These are phyloP conservation scores for Mrakia frigida DNA, from an alignment of 768 basidiomycete species.

Conservation along the genomic window DNA sequence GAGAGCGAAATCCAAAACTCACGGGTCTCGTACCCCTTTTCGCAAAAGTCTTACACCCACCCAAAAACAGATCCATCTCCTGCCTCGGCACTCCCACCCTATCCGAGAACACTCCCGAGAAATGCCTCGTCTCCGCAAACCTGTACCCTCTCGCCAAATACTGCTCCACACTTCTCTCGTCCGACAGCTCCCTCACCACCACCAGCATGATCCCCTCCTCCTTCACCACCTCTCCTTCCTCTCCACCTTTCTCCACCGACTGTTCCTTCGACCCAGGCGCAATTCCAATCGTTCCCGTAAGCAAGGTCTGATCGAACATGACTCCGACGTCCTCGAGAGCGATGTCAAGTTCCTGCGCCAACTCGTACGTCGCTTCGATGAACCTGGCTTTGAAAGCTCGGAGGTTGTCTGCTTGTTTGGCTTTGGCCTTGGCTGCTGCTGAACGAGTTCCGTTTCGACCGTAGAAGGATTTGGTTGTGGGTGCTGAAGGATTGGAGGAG, in stretches of 20 bases:
- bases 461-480: constrained; percentile 5
- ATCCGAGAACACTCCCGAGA: constrained; percentile 41
- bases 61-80: constrained; percentile 43
- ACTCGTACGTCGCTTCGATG: constrained; percentile 41
- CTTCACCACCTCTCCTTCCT: constrained; percentile 33
- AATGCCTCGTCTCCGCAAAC: constrained; percentile 43
- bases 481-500: background rate
- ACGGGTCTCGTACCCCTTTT: constrained; percentile 42
- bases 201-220: constrained; percentile 45
- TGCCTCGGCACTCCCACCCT: constrained; percentile 40
- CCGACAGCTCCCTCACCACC: constrained; percentile 42
- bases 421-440: constrained; percentile 27
- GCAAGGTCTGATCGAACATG: constrained; percentile 44
- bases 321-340: constrained; percentile 42
- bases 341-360: constrained; percentile 42
- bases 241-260: constrained; percentile 30
- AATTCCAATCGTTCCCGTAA: constrained; percentile 38
- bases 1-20: background rate
- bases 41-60: constrained; percentile 45
- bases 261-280: constrained; percentile 12
- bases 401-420: constrained; percentile 29
- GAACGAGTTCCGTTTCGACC: constrained; percentile 32
- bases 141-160: constrained; percentile 43
- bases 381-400: constrained; percentile 41
- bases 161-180: constrained; percentile 39